A percentile compares a stretch with the other conserved stretches of the same genome.
Evolutionary conservation across 1,284 basidiomycete species (phyloP).

Genomic region (Vanrija pseudolonga): DNA sequence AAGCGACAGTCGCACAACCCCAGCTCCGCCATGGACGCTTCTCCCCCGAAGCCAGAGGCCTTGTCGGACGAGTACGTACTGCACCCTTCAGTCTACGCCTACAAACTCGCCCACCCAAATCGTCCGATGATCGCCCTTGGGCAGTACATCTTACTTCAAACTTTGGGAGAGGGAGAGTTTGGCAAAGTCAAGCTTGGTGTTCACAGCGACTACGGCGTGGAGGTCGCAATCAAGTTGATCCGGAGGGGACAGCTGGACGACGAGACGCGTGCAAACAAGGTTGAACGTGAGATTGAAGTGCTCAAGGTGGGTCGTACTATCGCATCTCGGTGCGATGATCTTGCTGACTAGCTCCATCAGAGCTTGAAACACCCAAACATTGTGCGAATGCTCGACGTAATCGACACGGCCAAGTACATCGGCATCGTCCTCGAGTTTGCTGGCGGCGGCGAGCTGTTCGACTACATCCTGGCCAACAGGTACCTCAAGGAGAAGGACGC

Average conservation of each 20-base stretch:
- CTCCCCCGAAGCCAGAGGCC: constrained; percentile 40
- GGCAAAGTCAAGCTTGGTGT: constrained; percentile 98
- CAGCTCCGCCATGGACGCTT: constrained; percentile 23
- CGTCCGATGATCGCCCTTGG: constrained; percentile 88
- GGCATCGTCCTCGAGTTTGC: constrained; percentile 99
- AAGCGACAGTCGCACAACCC: constrained; percentile 49
- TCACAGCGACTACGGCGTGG: constrained; percentile 90
- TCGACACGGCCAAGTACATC: constrained; percentile 99
- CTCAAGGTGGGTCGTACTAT: constrained; percentile 61
- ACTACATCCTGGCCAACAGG: constrained; percentile 96
- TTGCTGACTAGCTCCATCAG: constrained; percentile 50
- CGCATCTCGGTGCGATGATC: not conserved
- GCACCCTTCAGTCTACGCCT: constrained; percentile 82
- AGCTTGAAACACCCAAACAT: constrained; percentile 96
- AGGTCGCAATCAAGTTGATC: constrained; percentile 99
- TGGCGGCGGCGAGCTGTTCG: constrained; percentile 96
- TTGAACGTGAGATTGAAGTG: constrained; percentile 96
- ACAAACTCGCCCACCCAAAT: constrained; percentile 73
- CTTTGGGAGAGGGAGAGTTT: constrained; percentile 96
- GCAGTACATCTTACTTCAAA: constrained; percentile 90
- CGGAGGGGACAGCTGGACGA: constrained; percentile 87
- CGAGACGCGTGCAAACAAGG: constrained; percentile 83
- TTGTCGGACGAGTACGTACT: constrained; percentile 47
- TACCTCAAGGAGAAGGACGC: constrained; percentile 95
- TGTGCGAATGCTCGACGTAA: constrained; percentile 95